A percentile compares a stretch with the other conserved stretches of the same genome.
phyloP scores from a whole-genome alignment of 2,329 filamentous ascomycete genomes.

The Cladosporium sp. region DNA sequence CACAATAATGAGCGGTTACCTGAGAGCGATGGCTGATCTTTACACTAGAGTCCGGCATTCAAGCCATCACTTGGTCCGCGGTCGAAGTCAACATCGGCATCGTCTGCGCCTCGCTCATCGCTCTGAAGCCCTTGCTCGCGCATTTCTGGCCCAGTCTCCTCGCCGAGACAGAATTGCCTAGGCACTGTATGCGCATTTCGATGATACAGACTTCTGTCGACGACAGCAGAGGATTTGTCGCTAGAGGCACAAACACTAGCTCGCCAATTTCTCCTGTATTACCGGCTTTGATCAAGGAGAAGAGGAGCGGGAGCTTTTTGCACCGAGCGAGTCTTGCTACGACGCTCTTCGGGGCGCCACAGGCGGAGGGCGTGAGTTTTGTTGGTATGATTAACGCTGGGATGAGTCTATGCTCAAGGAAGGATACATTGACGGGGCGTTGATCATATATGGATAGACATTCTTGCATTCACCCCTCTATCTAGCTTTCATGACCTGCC shows the following conservation, averaged over 20 bases:
- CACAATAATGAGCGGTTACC: too few relatives aligned
- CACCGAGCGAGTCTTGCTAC: neutral
- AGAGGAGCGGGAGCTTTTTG: neutral
- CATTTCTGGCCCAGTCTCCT: constrained; percentile 31
- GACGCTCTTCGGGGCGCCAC: neutral
- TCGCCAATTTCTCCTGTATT: neutral
- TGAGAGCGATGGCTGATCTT: neutral
- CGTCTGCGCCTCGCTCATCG: constrained; percentile 38
- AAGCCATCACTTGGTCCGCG: constrained; percentile 36
- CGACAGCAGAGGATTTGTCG: neutral
- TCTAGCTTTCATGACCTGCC: too few relatives aligned
- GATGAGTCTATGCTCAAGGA: neutral
- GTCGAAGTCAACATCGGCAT: constrained; percentile 41
- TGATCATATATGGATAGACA: too few relatives aligned
- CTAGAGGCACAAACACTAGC: neutral
- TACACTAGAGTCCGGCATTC: constrained; percentile 31
- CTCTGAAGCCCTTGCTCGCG: constrained; percentile 37
- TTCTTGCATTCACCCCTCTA: too few relatives aligned
- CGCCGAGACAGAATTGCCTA: constrained; percentile 16
- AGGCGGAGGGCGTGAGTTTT: constrained; percentile 3
- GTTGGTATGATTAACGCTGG: neutral
- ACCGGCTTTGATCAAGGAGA: neutral
- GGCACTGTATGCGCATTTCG: constrained; percentile 17
- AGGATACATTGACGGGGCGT: too few relatives aligned
- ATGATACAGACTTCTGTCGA: neutral